phyloP scores from a whole-genome alignment of 2,329 filamentous ascomycete genomes.

The Beauveria bassiana region DNA sequence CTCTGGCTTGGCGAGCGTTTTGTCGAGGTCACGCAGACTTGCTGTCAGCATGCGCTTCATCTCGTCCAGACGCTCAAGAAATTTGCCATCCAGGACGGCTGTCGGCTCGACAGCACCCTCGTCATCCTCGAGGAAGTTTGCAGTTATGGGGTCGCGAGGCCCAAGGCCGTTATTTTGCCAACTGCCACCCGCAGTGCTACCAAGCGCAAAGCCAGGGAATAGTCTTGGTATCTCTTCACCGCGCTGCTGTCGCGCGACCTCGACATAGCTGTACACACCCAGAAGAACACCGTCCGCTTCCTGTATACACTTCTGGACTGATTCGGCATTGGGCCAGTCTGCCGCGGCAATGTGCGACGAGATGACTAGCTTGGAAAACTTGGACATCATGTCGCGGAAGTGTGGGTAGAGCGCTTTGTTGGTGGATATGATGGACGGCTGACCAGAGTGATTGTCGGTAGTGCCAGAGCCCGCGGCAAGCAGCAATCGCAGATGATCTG shows the following conservation, averaged over 20 bases:
- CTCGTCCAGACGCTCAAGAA: slow-evolving; percentile 79
- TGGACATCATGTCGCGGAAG: slow-evolving; percentile 99
- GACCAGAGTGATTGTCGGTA: slow-evolving; percentile 96
- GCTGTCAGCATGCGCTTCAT: slow-evolving; percentile 78
- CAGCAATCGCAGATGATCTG: slow-evolving; percentile 85
- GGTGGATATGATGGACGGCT: slow-evolving; percentile 97
- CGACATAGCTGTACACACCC: slow-evolving; percentile 92
- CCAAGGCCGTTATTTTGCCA: slow-evolving; percentile 71
- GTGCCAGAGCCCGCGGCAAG: slow-evolving; percentile 95
- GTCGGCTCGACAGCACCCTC: slow-evolving; percentile 66
- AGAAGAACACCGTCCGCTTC: slow-evolving; percentile 95
- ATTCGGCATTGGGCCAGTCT: slow-evolving; percentile 91
- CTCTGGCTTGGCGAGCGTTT: slow-evolving; percentile 67
- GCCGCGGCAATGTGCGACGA: slow-evolving; percentile 96
- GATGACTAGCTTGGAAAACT: slow-evolving; percentile 97
- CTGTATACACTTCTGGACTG: slow-evolving; percentile 87
- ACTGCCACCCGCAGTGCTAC: slow-evolving; percentile 73
- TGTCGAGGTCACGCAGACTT: slow-evolving; percentile 79
- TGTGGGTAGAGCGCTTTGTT: slow-evolving; percentile 97
- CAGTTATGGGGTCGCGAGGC: slow-evolving; percentile 62
- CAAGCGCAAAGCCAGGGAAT: slow-evolving; percentile 86
- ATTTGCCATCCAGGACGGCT: slow-evolving; percentile 62
- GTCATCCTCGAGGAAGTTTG: slow-evolving; percentile 80
- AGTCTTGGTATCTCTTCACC: slow-evolving; percentile 91
- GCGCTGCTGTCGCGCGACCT: slow-evolving; percentile 86